These are phyloP conservation scores for Thuidium tamariscinum DNA, from an alignment of 225 moss, liverwort and hornwort genomes.

Conservation along the genomic window DNA sequence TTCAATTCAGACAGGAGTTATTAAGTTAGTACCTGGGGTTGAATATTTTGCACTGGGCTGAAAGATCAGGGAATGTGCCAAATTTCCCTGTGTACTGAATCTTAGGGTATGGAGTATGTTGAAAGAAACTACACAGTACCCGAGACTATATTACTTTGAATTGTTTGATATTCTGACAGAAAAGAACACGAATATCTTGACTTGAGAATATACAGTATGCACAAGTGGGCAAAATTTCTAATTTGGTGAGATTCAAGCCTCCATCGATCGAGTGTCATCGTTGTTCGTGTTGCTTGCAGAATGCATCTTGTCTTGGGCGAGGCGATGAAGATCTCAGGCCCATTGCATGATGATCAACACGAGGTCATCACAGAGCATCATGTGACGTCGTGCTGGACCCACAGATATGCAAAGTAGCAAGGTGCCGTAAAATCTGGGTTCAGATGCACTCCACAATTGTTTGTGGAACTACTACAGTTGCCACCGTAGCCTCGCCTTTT, in stretches of 20 bases:
- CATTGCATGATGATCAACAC: background rate
- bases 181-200: background rate
- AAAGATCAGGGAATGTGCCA: background rate
- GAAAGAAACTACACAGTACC: background rate
- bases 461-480: background rate
- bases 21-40: background rate
- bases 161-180: background rate
- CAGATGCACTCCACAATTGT: background rate
- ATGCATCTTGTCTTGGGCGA: background rate
- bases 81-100: background rate
- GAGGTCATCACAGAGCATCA: background rate
- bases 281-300: constrained; percentile 1
- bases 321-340: background rate
- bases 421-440: background rate
- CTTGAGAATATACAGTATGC: background rate
- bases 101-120: background rate
- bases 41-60: background rate
- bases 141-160: background rate
- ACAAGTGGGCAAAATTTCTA: background rate
- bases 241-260: background rate
- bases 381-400: constrained; percentile 3
- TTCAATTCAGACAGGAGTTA: background rate
- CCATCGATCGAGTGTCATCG: constrained; percentile 3
- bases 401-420: background rate
- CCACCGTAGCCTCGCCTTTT: background rate